A percentile compares a stretch with the other conserved stretches of the same genome.
These are phyloP conservation scores for Parietaria judaica DNA, from an alignment of 306 rosid genomes.

Conservation along the genomic window DNA sequence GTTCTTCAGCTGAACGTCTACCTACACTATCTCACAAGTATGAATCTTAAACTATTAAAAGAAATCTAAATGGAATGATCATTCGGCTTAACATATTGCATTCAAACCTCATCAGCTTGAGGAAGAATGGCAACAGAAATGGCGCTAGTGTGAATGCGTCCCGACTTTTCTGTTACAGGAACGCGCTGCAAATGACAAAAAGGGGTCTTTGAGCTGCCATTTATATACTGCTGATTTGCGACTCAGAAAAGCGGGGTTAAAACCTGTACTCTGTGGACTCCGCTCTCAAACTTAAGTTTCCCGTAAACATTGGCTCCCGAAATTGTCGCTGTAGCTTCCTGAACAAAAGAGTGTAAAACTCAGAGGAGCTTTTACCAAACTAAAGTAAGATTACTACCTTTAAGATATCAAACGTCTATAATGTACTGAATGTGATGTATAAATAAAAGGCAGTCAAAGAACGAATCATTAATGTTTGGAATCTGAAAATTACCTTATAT, in stretches of 20 bases:
- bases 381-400: background rate
- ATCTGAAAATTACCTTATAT: constrained; percentile 48
- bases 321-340: constrained; percentile 92
- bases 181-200: constrained; percentile 52
- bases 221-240: constrained; percentile 4
- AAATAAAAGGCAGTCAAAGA: background rate
- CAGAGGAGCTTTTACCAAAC: background rate
- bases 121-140: constrained; percentile 94
- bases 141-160: constrained; percentile 96
- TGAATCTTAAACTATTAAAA: background rate
- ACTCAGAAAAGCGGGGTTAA: constrained; percentile 18
- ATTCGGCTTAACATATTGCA: background rate
- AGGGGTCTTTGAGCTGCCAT: constrained; percentile 3
- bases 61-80: too few relatives aligned
- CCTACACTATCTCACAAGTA: constrained; percentile 28
- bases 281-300: constrained; percentile 92
- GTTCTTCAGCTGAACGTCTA: constrained; percentile 81
- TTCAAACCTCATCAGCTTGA: constrained; percentile 79
- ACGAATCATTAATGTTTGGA: background rate
- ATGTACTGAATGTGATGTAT: too few relatives aligned
- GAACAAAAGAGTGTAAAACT: constrained; percentile 16
- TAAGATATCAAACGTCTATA: background rate
- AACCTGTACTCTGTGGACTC: constrained; percentile 96
- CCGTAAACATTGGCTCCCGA: constrained; percentile 72
- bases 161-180: constrained; percentile 86